Evolutionary conservation across 768 basidiomycete species (phyloP).

Genomic region (Collybia mongolica): DNA sequence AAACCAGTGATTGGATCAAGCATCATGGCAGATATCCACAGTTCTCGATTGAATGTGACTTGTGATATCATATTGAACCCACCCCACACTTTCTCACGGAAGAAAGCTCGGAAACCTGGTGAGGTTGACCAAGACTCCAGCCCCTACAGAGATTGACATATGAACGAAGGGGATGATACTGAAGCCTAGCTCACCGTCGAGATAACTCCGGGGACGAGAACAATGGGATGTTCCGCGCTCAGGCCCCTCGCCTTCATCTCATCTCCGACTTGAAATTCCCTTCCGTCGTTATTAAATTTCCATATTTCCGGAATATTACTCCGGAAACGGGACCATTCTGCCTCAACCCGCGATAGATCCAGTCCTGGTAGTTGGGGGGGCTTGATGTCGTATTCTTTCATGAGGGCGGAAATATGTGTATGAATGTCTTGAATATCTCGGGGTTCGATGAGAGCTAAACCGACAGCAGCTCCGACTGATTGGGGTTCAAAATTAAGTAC

Average conservation of each 20-base stretch:
- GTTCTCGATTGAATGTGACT: conserved; percentile 78
- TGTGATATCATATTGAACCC: conserved; percentile 84
- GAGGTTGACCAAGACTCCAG: conserved; percentile 94
- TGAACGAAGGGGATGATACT: too few species aligned
- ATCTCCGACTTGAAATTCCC: conserved; percentile 80
- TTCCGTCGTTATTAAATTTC: conserved; percentile 78
- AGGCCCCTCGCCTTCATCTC: conserved; percentile 62
- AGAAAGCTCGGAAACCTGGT: conserved; percentile 82
- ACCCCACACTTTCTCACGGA: conserved; percentile 86
- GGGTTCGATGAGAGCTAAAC: conserved; percentile 65
- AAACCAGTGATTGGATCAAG: conserved; percentile 91
- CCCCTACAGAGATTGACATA: conserved; percentile 38
- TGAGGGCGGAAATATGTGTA: conserved; percentile 59
- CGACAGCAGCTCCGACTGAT: conserved; percentile 65
- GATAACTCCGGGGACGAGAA: conserved; percentile 88
- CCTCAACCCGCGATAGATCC: conserved; percentile 66
- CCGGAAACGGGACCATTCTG: conserved; percentile 68
- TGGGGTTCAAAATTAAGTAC: conserved; percentile 1
- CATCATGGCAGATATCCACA: conserved; percentile 89
- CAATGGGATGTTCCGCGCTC: conserved; percentile 71
- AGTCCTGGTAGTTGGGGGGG: conserved; percentile 62
- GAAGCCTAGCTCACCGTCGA: conserved; percentile 60
- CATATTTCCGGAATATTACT: conserved; percentile 76
- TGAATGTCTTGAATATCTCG: conserved; percentile 69
- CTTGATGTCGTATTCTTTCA: conserved; percentile 70